Percentiles rank a stretch among this genome's conserved stretches.
These are phyloP conservation scores for Mallotus nudiflorus DNA, from an alignment of 345 rosid species.

Conservation along the genomic window DNA sequence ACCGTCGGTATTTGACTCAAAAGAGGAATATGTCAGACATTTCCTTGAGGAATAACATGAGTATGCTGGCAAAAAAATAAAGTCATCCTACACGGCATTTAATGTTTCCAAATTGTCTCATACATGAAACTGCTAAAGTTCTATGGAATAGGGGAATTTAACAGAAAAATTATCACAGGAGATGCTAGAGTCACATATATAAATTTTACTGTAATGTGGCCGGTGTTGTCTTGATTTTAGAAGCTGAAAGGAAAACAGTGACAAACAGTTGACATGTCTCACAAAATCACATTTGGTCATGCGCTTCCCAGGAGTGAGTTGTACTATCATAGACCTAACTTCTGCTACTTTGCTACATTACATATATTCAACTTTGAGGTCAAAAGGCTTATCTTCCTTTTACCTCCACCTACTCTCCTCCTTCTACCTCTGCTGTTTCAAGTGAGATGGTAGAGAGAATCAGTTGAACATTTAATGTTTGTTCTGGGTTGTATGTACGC, in stretches of 20 bases:
- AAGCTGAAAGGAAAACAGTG: not conserved
- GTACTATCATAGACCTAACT: not conserved
- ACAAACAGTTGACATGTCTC: too few relatives aligned
- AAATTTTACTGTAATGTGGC: not conserved
- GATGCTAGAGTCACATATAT: not conserved
- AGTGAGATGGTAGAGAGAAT: not conserved
- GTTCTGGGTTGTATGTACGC: too few relatives aligned
- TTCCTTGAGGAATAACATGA: not conserved
- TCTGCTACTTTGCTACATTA: not conserved
- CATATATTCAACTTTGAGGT: not conserved
- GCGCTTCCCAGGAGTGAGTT: too few relatives aligned
- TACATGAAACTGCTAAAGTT: not conserved
- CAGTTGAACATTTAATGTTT: not conserved
- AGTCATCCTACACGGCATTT: not conserved
- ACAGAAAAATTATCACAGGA: not conserved
- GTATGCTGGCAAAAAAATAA: not conserved
- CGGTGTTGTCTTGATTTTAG: not conserved
- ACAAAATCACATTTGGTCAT: not conserved
- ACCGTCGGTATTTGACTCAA: constrained; percentile 21
- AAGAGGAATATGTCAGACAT: constrained; percentile 1
- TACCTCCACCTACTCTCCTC: not conserved
- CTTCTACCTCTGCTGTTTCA: not conserved
- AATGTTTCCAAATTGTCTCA: not conserved
- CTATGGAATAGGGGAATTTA: not conserved
- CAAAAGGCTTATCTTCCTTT: not conserved